Evolutionary conservation across 768 basidiomycete genomes (phyloP), one percentile per base, ranked within the genome.

Genomic region (Paxillus involutus): DNA sequence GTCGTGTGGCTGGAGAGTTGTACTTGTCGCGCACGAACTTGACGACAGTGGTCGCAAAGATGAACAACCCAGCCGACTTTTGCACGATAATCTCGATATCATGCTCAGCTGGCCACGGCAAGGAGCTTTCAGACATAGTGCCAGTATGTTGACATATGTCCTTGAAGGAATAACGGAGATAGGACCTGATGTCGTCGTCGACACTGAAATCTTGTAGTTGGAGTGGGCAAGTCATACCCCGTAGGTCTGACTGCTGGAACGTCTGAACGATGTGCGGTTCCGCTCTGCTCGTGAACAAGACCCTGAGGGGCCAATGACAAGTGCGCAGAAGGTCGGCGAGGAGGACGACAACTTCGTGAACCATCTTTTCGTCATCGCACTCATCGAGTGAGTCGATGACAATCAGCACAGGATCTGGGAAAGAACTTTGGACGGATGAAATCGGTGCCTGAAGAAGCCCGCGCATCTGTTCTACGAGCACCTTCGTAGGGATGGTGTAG

Each of bases 11-110:
- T 9, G 62, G 61, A 10, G 49, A 59, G 26, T 49, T 41, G 17
- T 61, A 52, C 10, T 42, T 47, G 41, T 49, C 46, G 17, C 54
- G 51, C 10, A 68, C 53, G 37, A 63, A 67, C 40, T 62, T 64
- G 41, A 70, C 51, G 32, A 70, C 61, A 2, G 68, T 68, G 9
- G 63, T 59, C 24, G 68, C 56, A 47, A 65, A 67, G 13, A 68
- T 64, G 29, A 71, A 71, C 30, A 69, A 58, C 2, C 68, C 63
- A 7, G 59, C 57, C 3, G 67, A 53, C 14, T 57, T 59, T 16
- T 58, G 37, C 10, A 68, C 59, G 3, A 59, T 47, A 29, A 16
- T 36, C n/a, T 61, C 58, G 21, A 68, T 42, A 14, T 61, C 67
- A 12, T 60, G 54, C 2, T 57, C 58, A 8, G 63, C 51, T 3